These are phyloP conservation scores for Lepiota venenata DNA, from an alignment of 768 basidiomycete species.

Conservation along the genomic window DNA sequence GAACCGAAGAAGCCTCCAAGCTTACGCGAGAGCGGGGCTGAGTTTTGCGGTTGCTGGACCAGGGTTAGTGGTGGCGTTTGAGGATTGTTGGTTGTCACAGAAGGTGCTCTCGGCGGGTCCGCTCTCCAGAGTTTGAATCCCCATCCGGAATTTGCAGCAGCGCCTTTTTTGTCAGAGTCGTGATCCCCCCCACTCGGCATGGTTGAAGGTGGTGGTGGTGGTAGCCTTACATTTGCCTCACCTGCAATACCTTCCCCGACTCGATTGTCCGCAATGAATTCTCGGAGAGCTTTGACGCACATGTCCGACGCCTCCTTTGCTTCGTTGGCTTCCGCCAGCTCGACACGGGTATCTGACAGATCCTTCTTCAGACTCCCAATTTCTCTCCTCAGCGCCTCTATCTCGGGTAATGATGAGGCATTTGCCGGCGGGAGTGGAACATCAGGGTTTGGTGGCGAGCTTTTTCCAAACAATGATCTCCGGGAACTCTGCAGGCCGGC, in stretches of 20 bases:
- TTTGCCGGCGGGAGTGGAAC: slow-evolving; percentile 45
- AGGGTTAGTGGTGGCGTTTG: slow-evolving; percentile 14
- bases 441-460: slow-evolving; percentile 41
- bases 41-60: slow-evolving; percentile 15
- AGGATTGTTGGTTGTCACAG: slow-evolving; percentile 22
- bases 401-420: slow-evolving; percentile 47
- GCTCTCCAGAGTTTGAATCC: slow-evolving; percentile 66
- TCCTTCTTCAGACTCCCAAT: slow-evolving; percentile 65
- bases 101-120: slow-evolving; percentile 21
- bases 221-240: slow-evolving; percentile 30
- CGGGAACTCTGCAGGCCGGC: slow-evolving; percentile 24
- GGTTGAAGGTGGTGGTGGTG: slow-evolving; percentile 38
- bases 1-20: slow-evolving; percentile 70
- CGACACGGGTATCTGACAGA: slow-evolving; percentile 10
- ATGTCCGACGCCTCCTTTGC: slow-evolving; percentile 85
- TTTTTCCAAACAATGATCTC: slow-evolving; percentile 52
- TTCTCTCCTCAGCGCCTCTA: slow-evolving; percentile 51
- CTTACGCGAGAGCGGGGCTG: slow-evolving; percentile 57
- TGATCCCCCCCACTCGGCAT: slow-evolving; percentile 37
- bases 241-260: slow-evolving; percentile 38
- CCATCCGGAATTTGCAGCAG: slow-evolving; percentile 42
- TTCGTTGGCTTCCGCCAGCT: slow-evolving; percentile 71
- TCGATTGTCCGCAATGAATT: slow-evolving; percentile 76
- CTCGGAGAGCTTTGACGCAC: slow-evolving; percentile 78
- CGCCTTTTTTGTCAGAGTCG: slow-evolving; percentile 26